Evolutionary conservation across 257 asterid genomes (phyloP).

Genomic region (Lycium ferocissimum): DNA sequence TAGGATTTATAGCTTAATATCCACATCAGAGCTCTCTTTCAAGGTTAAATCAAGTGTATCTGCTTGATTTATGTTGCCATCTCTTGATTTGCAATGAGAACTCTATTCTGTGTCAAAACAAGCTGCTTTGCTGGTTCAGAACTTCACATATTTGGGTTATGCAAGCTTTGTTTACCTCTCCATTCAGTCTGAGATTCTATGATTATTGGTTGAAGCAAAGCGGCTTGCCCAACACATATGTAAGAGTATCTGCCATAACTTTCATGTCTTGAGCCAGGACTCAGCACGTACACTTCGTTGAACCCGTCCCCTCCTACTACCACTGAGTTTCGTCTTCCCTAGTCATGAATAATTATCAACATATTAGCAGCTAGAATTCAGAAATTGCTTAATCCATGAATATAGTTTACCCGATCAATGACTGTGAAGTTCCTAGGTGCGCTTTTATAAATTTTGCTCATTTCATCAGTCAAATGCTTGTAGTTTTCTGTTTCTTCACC

Average conservation of each 20-base stretch:
- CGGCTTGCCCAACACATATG: slow-evolving; percentile 71
- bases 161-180: slow-evolving; percentile 67
- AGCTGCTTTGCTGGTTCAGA: slow-evolving; percentile 10
- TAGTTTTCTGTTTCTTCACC: slow-evolving; percentile 79
- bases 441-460: slow-evolving; percentile 69
- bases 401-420: slow-evolving; percentile 65
- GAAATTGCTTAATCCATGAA: slow-evolving; percentile 27
- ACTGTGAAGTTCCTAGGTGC: slow-evolving; percentile 69
- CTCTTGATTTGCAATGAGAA: slow-evolving; percentile 11
- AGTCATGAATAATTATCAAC: slow-evolving; percentile 31
- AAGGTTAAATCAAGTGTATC: not conserved
- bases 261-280: slow-evolving; percentile 82
- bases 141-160: slow-evolving; percentile 67
- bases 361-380: slow-evolving; percentile 8
- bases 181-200: slow-evolving; percentile 62
- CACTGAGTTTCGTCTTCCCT: slow-evolving; percentile 86
- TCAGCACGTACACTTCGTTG: slow-evolving; percentile 69
- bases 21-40: not conserved
- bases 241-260: slow-evolving; percentile 64
- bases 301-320: slow-evolving; percentile 62
- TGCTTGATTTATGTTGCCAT: slow-evolving; percentile 25
- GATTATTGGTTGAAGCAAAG: slow-evolving; percentile 66
- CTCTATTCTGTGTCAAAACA: not conserved
- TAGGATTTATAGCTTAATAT: not conserved
- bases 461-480: slow-evolving; percentile 64